Base-by-base conservation (phyloP, 2,329 filamentous ascomycete genomes). In the Diaporthe velutina region DNA sequence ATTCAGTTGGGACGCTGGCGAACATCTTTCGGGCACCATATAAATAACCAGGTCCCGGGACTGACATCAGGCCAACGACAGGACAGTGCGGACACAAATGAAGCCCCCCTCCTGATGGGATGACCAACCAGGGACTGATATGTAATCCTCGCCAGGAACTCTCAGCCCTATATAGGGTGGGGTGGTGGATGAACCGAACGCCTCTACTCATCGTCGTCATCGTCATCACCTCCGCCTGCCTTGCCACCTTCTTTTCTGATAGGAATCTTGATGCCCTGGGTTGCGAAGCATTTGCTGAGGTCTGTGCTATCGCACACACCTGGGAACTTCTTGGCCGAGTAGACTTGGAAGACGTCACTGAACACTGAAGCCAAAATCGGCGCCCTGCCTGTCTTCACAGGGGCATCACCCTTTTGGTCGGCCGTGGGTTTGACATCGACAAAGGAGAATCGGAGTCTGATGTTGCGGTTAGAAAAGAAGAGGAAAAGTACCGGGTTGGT, bases 261-360 rank as follows among this genome's bases (percentile, higher is more conserved):
- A 0, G 96, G 96, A 33, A 98, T 98, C 84, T 98, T 98, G 84
- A 98, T 98, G 33, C 97, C 97, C 81, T 99, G 97, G 1, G 91
- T 89, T 4, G 97, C 96, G 85, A 99, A 98, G 76, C 92, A 94
- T 83, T 97, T 98, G 88, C 96, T 98, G 25, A 98, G 86, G 5
- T 92, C 85, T 0, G 97, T 99, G 83, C 94, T 97, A 82, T 98
- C 96, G 74, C 98, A 98, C 1, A 99, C 97, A 54, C 97, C 97
- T 0, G 97, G 97, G 83, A 99, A 99, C 81, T 98, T 98, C 89
- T 99, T 99, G 64, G 97, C 97, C 3, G 95, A 98, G 84, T 93
- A 98, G 40, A 99, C 97, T 71, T 95, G 94, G 87, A 99, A 98
- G 3, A 92, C 89, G 6, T 98, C 94, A 64, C 94, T 97, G 84